Percentiles rank a stretch among this genome's conserved stretches.
phyloP scores from a whole-genome alignment of 805 yeast genomes.

The Starmerella bacillaris region DNA sequence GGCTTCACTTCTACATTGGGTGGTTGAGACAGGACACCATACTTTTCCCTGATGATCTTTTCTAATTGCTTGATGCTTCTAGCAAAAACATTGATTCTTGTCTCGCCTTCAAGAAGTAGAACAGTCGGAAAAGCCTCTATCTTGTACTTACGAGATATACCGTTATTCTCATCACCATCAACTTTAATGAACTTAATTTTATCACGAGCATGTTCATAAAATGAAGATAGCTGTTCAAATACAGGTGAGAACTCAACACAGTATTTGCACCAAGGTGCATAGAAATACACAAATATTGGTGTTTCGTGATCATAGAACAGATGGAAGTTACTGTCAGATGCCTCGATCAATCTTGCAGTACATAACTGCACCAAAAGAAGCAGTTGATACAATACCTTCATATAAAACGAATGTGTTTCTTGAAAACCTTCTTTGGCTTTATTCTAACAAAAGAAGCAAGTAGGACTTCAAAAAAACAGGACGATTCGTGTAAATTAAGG shows the following conservation, averaged over 20 bases:
- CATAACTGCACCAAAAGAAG: too few relatives aligned
- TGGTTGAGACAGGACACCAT: conserved; percentile 7
- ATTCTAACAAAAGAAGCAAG: too few relatives aligned
- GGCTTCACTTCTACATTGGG: too few relatives aligned
- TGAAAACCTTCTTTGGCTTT: too few relatives aligned
- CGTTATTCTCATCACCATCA: conserved; percentile 42
- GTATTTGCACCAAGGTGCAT: conserved; percentile 85
- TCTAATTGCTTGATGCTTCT: conserved; percentile 2
- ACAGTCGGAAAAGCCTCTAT: conserved; percentile 51
- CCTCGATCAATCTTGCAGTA: too few relatives aligned
- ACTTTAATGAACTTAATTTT: conserved; percentile 35
- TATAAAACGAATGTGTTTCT: too few relatives aligned
- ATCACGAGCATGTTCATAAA: conserved; percentile 32
- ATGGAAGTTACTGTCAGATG: conserved; percentile 39
- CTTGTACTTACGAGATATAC: conserved; percentile 33
- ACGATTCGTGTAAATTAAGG: too few relatives aligned
- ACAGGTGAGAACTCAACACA: conserved; percentile 76
- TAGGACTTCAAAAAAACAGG: too few relatives aligned
- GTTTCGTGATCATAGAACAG: conserved; percentile 39
- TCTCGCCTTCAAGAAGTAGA: conserved; percentile 30
- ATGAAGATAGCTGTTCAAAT: conserved; percentile 61
- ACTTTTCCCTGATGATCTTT: conserved; percentile 2
- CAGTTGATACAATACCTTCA: too few relatives aligned
- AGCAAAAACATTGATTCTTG: neutral
- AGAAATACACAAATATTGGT: conserved; percentile 49